Evolutionary conservation across 495 filamentous ascomycete species (phyloP), one percentile per base, ranked within the genome.

Genomic region (Beverwykella pulmonaria): DNA sequence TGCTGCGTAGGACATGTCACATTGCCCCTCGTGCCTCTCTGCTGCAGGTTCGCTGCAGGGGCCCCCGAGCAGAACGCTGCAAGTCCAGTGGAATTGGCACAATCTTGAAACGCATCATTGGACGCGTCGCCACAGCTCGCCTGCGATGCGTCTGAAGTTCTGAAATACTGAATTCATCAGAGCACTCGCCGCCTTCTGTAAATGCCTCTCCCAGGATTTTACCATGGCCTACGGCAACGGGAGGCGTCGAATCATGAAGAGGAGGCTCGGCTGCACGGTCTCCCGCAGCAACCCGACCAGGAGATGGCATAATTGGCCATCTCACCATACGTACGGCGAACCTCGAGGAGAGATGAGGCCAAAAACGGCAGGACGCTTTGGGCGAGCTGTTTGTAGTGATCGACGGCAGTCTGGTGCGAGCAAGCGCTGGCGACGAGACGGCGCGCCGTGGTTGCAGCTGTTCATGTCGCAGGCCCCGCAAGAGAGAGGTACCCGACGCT

Each of bases 81-180:
- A 67, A 30, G 58, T 46, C 56, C 22, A 55, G 23, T 17, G 15
- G 22, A 3, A 26, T 25, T 36, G 53, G 61, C 64, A 67, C 57
- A 61, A 25, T 59, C 39, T 48, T 61, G 64, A 67, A 61, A 67
- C 64, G 22, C 64, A 49, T 56, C 50, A 61, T 59, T 67, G 53
- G 62, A 17, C 44, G 39, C 14, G 19, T 20, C 19, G 53, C 34
- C 19, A 26, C 19, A 25, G 26, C 26, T 20, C n/a, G 27, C 10
- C 19, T 54, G 52, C 52, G 39, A 44, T 44, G 39, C 17, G 39
- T 44, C 39, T n/a, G 9, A 44, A 14, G 39, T 44, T 9, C 39
- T 44, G 39, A n/a, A 44, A 9, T 44, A 34, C 32, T 12, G 32
- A 34, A 5, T 34, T 34, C 12, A 12, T 5, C 32, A 34, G 32